A percentile compares a stretch with the other conserved stretches of the same genome.
These are phyloP conservation scores for Botryotinia convoluta DNA, from an alignment of 2,329 filamentous ascomycete species.

Conservation along the genomic window DNA sequence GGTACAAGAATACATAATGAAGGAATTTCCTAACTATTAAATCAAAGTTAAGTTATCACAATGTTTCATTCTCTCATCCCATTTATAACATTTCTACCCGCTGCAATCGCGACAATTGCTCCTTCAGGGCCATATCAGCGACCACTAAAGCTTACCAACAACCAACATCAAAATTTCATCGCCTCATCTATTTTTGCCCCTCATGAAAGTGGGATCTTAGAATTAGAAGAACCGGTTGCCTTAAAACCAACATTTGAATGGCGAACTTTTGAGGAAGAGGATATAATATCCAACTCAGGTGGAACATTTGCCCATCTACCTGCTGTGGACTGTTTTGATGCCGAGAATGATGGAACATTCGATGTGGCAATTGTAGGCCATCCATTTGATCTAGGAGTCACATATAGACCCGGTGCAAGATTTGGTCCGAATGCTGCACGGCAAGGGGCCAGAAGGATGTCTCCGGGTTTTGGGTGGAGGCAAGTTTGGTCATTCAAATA, in stretches of 20 bases:
- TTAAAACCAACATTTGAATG: slow-evolving; percentile 29
- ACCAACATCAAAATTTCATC: slow-evolving; percentile 21
- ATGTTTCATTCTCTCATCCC: slow-evolving; percentile 3
- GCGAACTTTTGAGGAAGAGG: slow-evolving; percentile 21
- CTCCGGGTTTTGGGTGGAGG: slow-evolving; percentile 30
- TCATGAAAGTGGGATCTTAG: neutral
- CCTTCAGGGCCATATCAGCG: neutral
- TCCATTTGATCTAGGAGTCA: slow-evolving; percentile 36
- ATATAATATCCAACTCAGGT: slow-evolving; percentile 7
- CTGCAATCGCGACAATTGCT: neutral
- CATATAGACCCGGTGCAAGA: slow-evolving; percentile 35
- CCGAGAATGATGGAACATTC: slow-evolving; percentile 31
- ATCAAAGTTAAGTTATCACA: neutral
- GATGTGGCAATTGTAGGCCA: slow-evolving; percentile 37
- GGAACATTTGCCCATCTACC: slow-evolving; percentile 36
- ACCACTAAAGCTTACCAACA: neutral
- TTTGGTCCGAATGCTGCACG: slow-evolving; percentile 37
- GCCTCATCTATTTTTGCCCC: slow-evolving; percentile 25
- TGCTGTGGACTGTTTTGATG: slow-evolving; percentile 31
- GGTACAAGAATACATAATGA: neutral
- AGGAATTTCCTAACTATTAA: neutral
- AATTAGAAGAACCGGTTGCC: slow-evolving; percentile 21
- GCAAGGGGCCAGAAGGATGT: slow-evolving; percentile 32
- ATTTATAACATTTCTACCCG: neutral
- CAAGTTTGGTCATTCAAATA: slow-evolving; percentile 24